Evolutionary conservation across 1,139 yeast genomes (phyloP), one percentile per base, ranked within the genome.

Genomic region (Protomyces lactucae-debilis): DNA sequence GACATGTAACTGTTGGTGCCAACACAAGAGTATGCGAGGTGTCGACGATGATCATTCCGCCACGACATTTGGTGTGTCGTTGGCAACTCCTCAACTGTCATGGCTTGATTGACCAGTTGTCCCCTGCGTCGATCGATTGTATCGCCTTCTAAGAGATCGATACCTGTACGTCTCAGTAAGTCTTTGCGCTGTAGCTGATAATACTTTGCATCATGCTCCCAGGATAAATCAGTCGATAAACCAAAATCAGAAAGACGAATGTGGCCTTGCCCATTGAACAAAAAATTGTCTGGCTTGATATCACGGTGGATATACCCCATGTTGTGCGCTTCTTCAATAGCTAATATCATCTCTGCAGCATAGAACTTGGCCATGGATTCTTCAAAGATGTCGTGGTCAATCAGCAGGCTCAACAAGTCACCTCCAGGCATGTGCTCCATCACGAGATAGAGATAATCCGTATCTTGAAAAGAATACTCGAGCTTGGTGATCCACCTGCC

Each of bases 341-440:
- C 87, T 52, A 88, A 85, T 75, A 88, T 86, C 96, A 88, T 88
- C 75, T 88, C 95, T 68, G 88, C 84, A 65, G 87, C 82, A 72
- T 88, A 88, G 73, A 87, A 88, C 68, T 95, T 80, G 1, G 95
- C 91, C 73, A 88, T 95, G 8, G 89, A 89, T n/a, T 93, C 92
- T 65, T 86, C 86, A 69, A 88, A 77, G 67, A 85, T 85, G 52
- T 90, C 91, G 5, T 93, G 87, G 71, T 87, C 87, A 71, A 87
- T 87, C 69, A 88, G 80, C 67, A 88, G 77, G 1, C 95, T 88
- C 74, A 95, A 82, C 75, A 86, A 87, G 74, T 88, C 95, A 64
- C 95, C 95, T 52, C 99, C 99, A 56, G 95, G 86, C 97, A 93
- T 92, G 77, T 88, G 93, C 76, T 93, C 98, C 3, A 97, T 93